Evolutionary conservation across 2,329 filamentous ascomycete genomes (phyloP).

Genomic region (Shiraia sp.): DNA sequence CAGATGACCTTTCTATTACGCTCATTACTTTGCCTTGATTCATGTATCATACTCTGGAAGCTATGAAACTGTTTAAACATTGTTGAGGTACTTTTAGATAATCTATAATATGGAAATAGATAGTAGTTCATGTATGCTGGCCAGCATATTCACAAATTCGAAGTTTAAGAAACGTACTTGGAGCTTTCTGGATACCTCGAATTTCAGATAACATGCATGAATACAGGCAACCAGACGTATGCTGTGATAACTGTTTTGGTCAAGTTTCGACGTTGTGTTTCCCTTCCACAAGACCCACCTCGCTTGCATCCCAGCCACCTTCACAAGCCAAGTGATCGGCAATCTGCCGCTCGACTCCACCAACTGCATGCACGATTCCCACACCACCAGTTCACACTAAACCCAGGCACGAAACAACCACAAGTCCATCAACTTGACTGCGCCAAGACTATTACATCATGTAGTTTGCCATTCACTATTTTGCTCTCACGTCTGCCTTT

Average conservation of each 20-base stretch:
- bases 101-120: too few species aligned
- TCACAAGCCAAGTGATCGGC: slow-evolving; percentile 9
- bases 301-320: slow-evolving; percentile 5
- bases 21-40: too few species aligned
- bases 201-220: too few species aligned
- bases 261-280: not conserved
- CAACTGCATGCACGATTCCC: slow-evolving; percentile 13
- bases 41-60: too few species aligned
- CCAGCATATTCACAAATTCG: too few species aligned
- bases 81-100: too few species aligned
- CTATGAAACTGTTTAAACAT: too few species aligned
- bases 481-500: slow-evolving; percentile 3
- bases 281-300: too few species aligned
- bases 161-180: too few species aligned
- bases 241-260: not conserved
- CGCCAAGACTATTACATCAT: slow-evolving; percentile 21
- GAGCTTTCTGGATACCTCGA: too few species aligned
- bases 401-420: slow-evolving; percentile 13
- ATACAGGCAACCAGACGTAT: not conserved
- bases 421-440: slow-evolving; percentile 4
- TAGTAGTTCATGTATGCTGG: too few species aligned
- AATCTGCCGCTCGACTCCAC: slow-evolving; percentile 9
- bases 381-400: slow-evolving; percentile 16
- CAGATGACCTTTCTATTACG: too few species aligned
- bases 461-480: slow-evolving; percentile 12